These are phyloP conservation scores for Magnaporthiopsis rhizophila DNA, from an alignment of 2,329 filamentous ascomycete genomes.

Conservation along the genomic window DNA sequence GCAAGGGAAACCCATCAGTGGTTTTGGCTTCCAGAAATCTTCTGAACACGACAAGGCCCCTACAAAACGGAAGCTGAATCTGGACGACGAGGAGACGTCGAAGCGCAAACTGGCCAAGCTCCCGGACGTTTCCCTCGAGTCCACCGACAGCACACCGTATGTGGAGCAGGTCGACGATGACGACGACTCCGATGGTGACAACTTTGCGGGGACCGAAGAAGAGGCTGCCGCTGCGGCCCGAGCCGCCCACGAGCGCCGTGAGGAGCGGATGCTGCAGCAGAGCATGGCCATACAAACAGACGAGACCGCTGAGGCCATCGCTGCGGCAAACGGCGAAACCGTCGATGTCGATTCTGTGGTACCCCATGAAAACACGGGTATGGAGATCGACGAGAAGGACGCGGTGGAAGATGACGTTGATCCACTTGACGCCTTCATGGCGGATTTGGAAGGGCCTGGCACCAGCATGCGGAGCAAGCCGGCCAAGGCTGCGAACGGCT, in stretches of 20 bases:
- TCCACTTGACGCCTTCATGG: slow-evolving; percentile 97
- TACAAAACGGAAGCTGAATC: slow-evolving; percentile 67
- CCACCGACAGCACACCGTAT: slow-evolving; percentile 51
- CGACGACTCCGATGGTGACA: slow-evolving; percentile 65
- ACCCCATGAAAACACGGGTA: slow-evolving; percentile 62
- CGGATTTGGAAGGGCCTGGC: slow-evolving; percentile 50
- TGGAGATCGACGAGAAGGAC: slow-evolving; percentile 36
- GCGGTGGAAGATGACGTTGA: slow-evolving; percentile 67
- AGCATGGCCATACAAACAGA: slow-evolving; percentile 38
- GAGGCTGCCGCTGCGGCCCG: slow-evolving; percentile 79
- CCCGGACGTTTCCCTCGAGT: slow-evolving; percentile 64
- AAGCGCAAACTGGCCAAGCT: slow-evolving; percentile 88
- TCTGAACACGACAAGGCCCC: slow-evolving; percentile 58
- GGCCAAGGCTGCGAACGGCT: slow-evolving; percentile 25
- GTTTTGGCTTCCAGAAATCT: slow-evolving; percentile 73
- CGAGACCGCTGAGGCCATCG: slow-evolving; percentile 15
- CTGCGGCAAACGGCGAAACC: slow-evolving; percentile 17
- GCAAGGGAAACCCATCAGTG: slow-evolving; percentile 58
- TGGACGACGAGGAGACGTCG: slow-evolving; percentile 82
- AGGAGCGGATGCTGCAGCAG: slow-evolving; percentile 52
- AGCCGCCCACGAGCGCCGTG: slow-evolving; percentile 77
- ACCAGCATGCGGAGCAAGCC: slow-evolving; percentile 22
- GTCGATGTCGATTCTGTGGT: slow-evolving; percentile 14
- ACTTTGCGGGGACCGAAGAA: slow-evolving; percentile 77
- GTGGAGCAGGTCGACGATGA: slow-evolving; percentile 54